Evolutionary conservation across 202 grass and related monocot genomes (phyloP), one percentile per base, ranked within the genome.

Genomic region (Setaria italica): DNA sequence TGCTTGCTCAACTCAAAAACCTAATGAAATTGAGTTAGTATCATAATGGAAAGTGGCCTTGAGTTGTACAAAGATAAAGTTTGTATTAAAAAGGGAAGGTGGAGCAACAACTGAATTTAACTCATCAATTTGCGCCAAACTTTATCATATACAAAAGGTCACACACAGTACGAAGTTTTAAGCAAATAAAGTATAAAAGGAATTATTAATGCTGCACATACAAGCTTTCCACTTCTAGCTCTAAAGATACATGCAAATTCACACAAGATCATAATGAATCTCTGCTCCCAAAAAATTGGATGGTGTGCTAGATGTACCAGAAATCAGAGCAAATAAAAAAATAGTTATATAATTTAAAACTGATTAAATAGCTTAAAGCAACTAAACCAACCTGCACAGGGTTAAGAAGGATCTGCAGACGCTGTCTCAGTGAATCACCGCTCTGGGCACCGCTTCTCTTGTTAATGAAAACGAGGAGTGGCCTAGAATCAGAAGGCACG

Each of bases 381-480:
- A 34, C 20, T 50, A 68, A n/a, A 47, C 80, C 39, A 86, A 99
- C 95, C 95, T 98, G 95, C 46, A 95, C 56, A 67, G 95, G 95
- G 87, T 98, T 98, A 77, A 98, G 89, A 86, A 98, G 95, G 84
- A 98, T 89, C 82, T 92, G 86, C 41, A 98, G 76, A 56, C 89
- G 91, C 42, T 89, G 91, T 78, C 89, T 94, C 58, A 98, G 69
- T 87, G 90, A 87, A 43, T 89, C 91, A 34, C 95, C 95, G 25
- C 88, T 87, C 81, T 94, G 95, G 7, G 89, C 91, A 86, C 95
- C 95, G 83, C 95, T 98, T 93, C 80, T 95, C 86, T 98, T 95
- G 89, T 98, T 98, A 63, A 98, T 79, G 45, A 98, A 98, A 75
- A 98, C 95, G 72, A 98, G 76, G 19, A 98, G 85, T n/a, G 95